phyloP scores from a whole-genome alignment of 1,284 basidiomycete genomes.

The Ustilago curta region DNA sequence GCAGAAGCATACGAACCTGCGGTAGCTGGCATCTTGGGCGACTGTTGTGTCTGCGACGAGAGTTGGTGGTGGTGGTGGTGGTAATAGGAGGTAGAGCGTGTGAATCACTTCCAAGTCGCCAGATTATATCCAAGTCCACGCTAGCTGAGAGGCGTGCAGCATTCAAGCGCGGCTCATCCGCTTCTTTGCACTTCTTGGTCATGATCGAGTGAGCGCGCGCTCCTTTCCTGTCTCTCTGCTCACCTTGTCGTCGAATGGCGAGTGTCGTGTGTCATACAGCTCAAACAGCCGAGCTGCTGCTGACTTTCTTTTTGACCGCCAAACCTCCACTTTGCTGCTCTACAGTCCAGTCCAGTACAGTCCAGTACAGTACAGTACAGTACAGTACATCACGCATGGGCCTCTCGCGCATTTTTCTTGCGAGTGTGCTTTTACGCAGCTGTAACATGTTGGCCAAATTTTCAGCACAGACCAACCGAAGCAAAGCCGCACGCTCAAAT shows the following conservation, averaged over 20 bases:
- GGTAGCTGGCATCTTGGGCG: conserved; percentile 50
- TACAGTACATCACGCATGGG: too few species aligned
- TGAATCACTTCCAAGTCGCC: background rate
- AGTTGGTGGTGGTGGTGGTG: background rate
- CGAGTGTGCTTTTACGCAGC: background rate
- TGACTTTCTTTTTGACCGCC: background rate
- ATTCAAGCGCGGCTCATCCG: background rate
- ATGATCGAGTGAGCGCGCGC: too few species aligned
- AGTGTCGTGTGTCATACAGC: conserved; percentile 21
- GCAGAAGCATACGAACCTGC: conserved; percentile 49
- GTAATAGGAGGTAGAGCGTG: conserved; percentile 1
- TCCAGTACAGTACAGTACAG: too few species aligned
- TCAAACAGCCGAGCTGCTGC: background rate
- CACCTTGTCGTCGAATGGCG: too few species aligned
- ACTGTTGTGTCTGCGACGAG: background rate
- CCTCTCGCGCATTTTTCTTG: background rate
- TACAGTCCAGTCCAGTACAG: too few species aligned
- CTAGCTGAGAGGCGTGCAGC: conserved; percentile 4
- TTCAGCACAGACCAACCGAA: background rate
- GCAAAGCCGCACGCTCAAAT: background rate
- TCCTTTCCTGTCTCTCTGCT: too few species aligned
- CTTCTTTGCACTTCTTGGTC: too few species aligned
- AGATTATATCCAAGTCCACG: background rate
- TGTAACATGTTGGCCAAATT: background rate
- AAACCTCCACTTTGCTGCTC: background rate